Evolutionary conservation across 2,329 filamentous ascomycete species (phyloP).

Genomic region (Cercospora brassicicola): DNA sequence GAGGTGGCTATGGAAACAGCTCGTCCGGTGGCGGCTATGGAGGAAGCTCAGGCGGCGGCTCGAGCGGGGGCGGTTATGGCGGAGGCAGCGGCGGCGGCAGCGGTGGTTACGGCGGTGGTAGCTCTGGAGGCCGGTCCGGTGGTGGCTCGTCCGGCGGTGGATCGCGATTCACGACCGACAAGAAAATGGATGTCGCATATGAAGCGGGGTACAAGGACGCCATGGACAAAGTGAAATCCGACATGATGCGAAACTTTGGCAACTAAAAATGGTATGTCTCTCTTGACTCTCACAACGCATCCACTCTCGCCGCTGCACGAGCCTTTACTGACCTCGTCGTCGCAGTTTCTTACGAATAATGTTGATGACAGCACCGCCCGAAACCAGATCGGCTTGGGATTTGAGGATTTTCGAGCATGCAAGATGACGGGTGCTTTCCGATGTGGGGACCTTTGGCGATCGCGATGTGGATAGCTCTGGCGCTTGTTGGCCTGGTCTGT

Average conservation of each 20-base stretch:
- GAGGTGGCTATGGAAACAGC: no score
- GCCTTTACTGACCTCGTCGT: conserved; percentile 4
- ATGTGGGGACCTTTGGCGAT: conserved; percentile 14
- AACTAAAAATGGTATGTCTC: conserved; percentile 11
- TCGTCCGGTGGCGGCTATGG: conserved; percentile 6
- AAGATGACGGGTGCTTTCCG: conserved; percentile 10
- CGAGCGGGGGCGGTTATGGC: conserved; percentile 8
- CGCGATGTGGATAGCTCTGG: conserved; percentile 12
- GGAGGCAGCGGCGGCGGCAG: not conserved
- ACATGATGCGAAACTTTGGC: conserved; percentile 24
- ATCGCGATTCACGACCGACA: conserved; percentile 22
- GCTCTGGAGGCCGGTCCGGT: conserved; percentile 9
- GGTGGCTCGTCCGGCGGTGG: conserved; percentile 13
- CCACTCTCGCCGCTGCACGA: not conserved
- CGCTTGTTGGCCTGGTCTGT: conserved; percentile 9
- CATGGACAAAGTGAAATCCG: conserved; percentile 24
- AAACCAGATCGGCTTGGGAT: conserved; percentile 3
- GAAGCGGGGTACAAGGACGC: conserved; percentile 26
- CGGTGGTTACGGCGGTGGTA: conserved; percentile 6
- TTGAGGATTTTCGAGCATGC: conserved; percentile 6
- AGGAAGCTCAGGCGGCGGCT: conserved; percentile 7
- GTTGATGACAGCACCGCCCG: conserved; percentile 4
- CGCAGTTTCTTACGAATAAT: not conserved
- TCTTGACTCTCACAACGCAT: not conserved
- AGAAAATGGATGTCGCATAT: conserved; percentile 24